These are phyloP conservation scores for Leccinum longicurvipes DNA, from an alignment of 768 basidiomycete genomes.

Conservation along the genomic window DNA sequence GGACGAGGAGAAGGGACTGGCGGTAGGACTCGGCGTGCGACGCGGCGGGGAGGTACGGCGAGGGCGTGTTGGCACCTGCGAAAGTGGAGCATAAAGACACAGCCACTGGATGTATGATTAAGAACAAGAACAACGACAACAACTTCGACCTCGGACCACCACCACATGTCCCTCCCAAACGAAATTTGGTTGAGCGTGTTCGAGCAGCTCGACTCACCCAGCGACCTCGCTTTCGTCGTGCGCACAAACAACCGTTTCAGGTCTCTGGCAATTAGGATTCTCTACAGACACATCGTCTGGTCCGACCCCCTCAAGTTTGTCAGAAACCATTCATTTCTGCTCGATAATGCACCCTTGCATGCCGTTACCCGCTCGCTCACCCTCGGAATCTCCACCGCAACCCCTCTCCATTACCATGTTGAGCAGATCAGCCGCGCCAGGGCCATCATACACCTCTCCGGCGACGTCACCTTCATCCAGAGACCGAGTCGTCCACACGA, in stretches of 20 bases:
- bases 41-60: background rate
- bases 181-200: constrained; percentile 41
- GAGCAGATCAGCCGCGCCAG: constrained; percentile 29
- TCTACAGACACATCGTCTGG: constrained; percentile 38
- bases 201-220: constrained; percentile 28
- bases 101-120: background rate
- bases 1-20: background rate
- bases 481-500: constrained; percentile 23
- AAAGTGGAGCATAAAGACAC: background rate
- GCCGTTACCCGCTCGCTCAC: constrained; percentile 22
- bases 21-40: background rate
- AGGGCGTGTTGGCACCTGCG: background rate
- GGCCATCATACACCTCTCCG: constrained; percentile 18
- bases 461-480: constrained; percentile 13
- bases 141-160: background rate
- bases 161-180: constrained; percentile 31
- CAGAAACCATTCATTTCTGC: constrained; percentile 19
- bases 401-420: constrained; percentile 18
- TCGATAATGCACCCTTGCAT: constrained; percentile 2
- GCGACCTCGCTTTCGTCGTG: constrained; percentile 33
- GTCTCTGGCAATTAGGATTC: constrained; percentile 25
- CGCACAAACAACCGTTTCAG: constrained; percentile 32
- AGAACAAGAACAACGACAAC: background rate
- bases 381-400: constrained; percentile 25
- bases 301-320: constrained; percentile 26